phyloP scores from a whole-genome alignment of 2,329 filamentous ascomycete species.

The Hypoxylon sp. region DNA sequence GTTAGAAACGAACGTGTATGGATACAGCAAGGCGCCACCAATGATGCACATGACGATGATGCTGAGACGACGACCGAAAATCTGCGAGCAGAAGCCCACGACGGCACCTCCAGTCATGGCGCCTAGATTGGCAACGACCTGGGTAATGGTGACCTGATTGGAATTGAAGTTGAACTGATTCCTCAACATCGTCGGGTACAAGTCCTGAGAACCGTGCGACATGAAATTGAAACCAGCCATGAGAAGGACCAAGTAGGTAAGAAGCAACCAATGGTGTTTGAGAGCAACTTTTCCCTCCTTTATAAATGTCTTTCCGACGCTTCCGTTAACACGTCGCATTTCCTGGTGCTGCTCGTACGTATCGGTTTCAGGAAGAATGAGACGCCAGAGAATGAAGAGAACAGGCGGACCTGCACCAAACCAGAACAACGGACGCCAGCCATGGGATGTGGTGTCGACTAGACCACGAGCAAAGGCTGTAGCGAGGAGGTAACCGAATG shows the following conservation, averaged over 20 bases:
- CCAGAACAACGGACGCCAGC: conserved; percentile 91
- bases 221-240: conserved; percentile 96
- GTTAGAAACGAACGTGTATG: conserved; percentile 79
- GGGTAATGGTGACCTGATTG: conserved; percentile 76
- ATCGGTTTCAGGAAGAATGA: conserved; percentile 84
- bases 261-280: conserved; percentile 82
- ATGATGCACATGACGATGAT: conserved; percentile 75
- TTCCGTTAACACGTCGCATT: conserved; percentile 69
- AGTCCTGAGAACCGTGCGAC: conserved; percentile 80
- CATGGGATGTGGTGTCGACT: conserved; percentile 81
- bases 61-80: conserved; percentile 77
- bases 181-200: conserved; percentile 73
- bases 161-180: conserved; percentile 68
- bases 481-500: conserved; percentile 74
- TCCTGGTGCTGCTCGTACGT: conserved; percentile 77
- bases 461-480: conserved; percentile 75
- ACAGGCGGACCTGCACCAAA: conserved; percentile 87
- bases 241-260: conserved; percentile 85
- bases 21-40: conserved; percentile 85
- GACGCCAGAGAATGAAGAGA: conserved; percentile 83
- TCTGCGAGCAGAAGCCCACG: conserved; percentile 77
- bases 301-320: conserved; percentile 77
- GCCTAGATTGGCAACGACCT: conserved; percentile 80
- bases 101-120: conserved; percentile 77
- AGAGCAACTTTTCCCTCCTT: conserved; percentile 84